Percentiles rank a stretch among this genome's conserved stretches.
These are phyloP conservation scores for Agaricales sp. DNA, from an alignment of 1,284 basidiomycete species.

Conservation along the genomic window DNA sequence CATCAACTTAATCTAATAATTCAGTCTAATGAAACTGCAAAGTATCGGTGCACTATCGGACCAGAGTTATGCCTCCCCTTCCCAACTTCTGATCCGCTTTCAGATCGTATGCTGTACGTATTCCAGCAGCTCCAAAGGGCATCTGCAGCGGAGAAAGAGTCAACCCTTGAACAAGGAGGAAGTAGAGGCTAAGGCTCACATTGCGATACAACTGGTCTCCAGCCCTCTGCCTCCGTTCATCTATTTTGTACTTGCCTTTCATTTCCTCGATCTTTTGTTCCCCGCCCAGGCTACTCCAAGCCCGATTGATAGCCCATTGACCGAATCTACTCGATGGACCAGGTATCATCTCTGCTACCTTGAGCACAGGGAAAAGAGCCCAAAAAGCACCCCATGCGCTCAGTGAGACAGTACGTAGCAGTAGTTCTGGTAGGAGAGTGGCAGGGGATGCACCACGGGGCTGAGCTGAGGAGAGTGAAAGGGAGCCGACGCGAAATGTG, in stretches of 20 bases:
- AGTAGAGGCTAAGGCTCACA: background rate
- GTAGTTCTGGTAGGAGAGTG: slow-evolving; percentile 18
- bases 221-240: background rate
- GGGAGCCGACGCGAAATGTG: slow-evolving; percentile 19
- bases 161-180: background rate
- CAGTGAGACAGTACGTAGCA: slow-evolving; percentile 14
- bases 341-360: slow-evolving; percentile 15
- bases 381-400: slow-evolving; percentile 18
- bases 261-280: background rate
- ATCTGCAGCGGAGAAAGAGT: background rate
- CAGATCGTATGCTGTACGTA: background rate
- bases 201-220: background rate
- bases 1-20: too few species aligned
- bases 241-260: background rate
- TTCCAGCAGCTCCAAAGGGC: background rate
- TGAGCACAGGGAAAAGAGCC: slow-evolving; percentile 19
- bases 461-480: slow-evolving; percentile 18
- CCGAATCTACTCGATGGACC: slow-evolving; percentile 15
- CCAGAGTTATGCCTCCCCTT: background rate
- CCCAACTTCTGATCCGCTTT: background rate
- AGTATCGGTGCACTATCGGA: too few species aligned
- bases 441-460: slow-evolving; percentile 18
- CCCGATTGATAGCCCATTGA: slow-evolving; percentile 11
- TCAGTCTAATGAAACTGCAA: too few species aligned
- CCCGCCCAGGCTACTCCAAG: background rate